Evolutionary conservation across 441 rosid genomes (phyloP), one percentile per base, ranked within the genome.

Genomic region (Isatis lusitanica): DNA sequence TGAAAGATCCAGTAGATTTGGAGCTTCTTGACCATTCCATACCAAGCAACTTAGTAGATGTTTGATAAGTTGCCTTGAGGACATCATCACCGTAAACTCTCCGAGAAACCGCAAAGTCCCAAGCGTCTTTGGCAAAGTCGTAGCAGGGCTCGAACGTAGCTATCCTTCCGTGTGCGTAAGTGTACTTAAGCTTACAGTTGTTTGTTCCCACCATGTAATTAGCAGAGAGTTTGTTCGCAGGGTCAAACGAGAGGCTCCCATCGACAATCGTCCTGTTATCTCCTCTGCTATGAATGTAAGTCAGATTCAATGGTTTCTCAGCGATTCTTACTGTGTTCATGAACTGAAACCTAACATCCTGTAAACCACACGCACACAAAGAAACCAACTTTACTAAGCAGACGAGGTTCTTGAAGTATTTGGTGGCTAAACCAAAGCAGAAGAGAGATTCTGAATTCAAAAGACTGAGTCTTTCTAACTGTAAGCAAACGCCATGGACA

Each of bases 261-360:
- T 95, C 97, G 15, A 93, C 36, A 7, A 88, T 74, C 0, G 98
- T 95, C 48, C 98, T 77, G 69, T 85, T 85, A 65, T 91, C 95
- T 42, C 77, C 85, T 82, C 83, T 84, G 70, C 79, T 78, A 73
- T 93, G 99, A 74, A 93, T 95, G 72, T 93, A 95, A 38, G 97
- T 93, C 76, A 95, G 64, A 66, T 90, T 90, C 90, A 95, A 83
- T 7, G 92, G 93, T 80, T 92, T 95, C 74, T 95, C 90, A 7
- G 74, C 95, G 66, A 92, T 74, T 72, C 66, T 87, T 15, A 90
- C 81, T 0, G 85, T 81, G 85, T 88, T 95, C 98, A 95, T 95
- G 73, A 95, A 95, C 91, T 91, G 99, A 83, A 95, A 95, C 80
- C 90, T 85, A 63, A 90, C 84, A 80, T 95, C 98, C 99, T 95